A percentile compares a stretch with the other conserved stretches of the same genome.
Conservation (phyloP, 306 rosid genomes). For the Sesbania bispinosa region DNA sequence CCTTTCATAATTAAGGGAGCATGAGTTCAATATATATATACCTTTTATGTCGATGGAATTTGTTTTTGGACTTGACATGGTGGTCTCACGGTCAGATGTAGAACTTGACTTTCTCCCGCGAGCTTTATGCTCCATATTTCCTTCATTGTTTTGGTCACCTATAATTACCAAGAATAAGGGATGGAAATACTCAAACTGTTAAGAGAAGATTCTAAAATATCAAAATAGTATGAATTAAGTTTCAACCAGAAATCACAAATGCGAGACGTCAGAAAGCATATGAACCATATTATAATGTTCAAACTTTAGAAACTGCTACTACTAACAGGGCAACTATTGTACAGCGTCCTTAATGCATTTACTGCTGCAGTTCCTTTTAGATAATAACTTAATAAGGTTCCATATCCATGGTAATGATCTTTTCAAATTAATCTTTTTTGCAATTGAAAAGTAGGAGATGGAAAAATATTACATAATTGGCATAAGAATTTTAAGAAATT, state of each 20-base stretch:
- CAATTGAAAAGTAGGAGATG: too few species aligned
- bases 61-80: conserved; percentile 35
- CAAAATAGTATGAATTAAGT: not conserved
- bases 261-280: not conserved
- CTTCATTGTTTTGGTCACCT: conserved; percentile 38
- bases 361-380: too few species aligned
- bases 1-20: not conserved
- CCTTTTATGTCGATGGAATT: conserved; percentile 35
- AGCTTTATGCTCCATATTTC: conserved; percentile 32
- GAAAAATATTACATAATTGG: too few species aligned
- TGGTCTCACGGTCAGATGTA: conserved; percentile 28
- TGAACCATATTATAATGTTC: not conserved
- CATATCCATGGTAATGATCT: too few species aligned
- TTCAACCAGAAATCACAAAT: not conserved
- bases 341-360: too few species aligned
- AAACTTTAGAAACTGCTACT: too few species aligned
- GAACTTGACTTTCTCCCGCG: conserved; percentile 46
- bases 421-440: too few species aligned
- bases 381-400: too few species aligned
- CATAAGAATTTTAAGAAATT: too few species aligned
- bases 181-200: not conserved
- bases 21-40: not conserved
- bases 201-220: not conserved
- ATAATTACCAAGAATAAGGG: conserved; percentile 15
- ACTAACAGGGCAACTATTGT: too few species aligned